Percentiles rank a stretch among this genome's conserved stretches.
phyloP scores from a whole-genome alignment of 768 basidiomycete species.

The Boletellus emodensis region DNA sequence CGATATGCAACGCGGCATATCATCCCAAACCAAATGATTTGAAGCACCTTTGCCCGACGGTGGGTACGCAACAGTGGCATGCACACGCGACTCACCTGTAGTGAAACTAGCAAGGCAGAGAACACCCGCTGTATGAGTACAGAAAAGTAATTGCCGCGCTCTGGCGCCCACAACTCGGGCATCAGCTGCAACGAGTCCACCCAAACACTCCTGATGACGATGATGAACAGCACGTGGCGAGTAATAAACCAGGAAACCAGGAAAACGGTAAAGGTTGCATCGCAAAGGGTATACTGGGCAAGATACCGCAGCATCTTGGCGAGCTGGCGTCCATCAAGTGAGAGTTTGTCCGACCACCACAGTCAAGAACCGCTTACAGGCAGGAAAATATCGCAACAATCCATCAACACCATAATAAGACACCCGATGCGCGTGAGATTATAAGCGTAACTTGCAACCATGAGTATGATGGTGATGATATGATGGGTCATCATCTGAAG shows the following conservation, averaged over 20 bases:
- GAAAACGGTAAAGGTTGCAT: constrained; percentile 75
- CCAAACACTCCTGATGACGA: constrained; percentile 61
- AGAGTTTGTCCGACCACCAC: background rate
- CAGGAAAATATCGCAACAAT: constrained; percentile 88
- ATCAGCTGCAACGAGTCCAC: constrained; percentile 49
- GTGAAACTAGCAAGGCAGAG: constrained; percentile 45
- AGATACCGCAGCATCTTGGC: constrained; percentile 95
- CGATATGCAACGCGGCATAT: constrained; percentile 81
- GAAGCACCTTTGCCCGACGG: constrained; percentile 49
- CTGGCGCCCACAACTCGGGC: constrained; percentile 54
- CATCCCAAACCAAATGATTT: constrained; percentile 82
- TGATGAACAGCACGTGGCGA: constrained; percentile 76
- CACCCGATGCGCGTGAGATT: constrained; percentile 89
- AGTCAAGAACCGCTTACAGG: constrained; percentile 54
- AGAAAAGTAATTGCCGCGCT: constrained; percentile 55
- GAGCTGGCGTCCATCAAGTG: constrained; percentile 42
- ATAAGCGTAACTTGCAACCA: constrained; percentile 71
- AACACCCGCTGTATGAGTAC: constrained; percentile 45
- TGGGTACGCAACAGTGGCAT: constrained; percentile 2
- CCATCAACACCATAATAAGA: constrained; percentile 89
- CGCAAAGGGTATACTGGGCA: constrained; percentile 58
- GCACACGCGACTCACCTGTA: constrained; percentile 48
- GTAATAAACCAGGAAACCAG: constrained; percentile 89
- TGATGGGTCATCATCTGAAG: constrained; percentile 97
- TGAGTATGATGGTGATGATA: constrained; percentile 78